Base-by-base conservation (phyloP, 2,329 filamentous ascomycete species). In the Fusarium sp. region DNA sequence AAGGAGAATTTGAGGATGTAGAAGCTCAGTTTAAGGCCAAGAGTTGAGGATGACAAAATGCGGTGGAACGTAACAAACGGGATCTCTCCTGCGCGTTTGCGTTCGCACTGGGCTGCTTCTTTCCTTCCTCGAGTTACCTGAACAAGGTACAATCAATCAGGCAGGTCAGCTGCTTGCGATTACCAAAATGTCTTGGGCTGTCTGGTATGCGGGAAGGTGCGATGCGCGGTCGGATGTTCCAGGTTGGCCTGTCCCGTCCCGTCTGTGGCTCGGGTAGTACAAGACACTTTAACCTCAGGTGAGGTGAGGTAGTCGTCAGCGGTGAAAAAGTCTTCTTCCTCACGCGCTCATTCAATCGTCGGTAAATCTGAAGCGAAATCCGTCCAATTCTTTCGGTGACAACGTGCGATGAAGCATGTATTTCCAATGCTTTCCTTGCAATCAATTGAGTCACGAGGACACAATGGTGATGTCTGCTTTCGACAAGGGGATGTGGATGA, bases 61-160 rank as follows among this genome's bases (percentile, higher is more conserved):
- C 47, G 64, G 71, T 78, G 76, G 61, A 72, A 76, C 76, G 64
- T 50, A 49, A 68, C 53, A 47, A 59, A 52, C 42, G 63, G 61
- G 63, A 59, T 67, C 62, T 64, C 46, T 64, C 63, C 73, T 75
- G 69, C 60, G 32, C 37, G 53, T 60, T 63, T 33, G n/a, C 44
- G 49, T 64, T 63, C 63, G 44, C 44, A 50, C 60, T 65, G 58
- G 25, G 54, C 50, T 69, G 38, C 37, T 52, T 69, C 72, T 42
- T 72, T 64, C 72, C 49, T 72, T 64, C 62, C 49, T 69, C 47
- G 40, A 46, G 32, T 32, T 56, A 46, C 46, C 32, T 58, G 21
- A 57, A 54, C 33, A 50, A 42, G 65, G 61, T 38, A 54, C 54
- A 52, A 47, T 46, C 25, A 64, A 25, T 15, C 30, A 52, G 32